phyloP scores from a whole-genome alignment of 2,329 filamentous ascomycete genomes.

The Xylariaceae sp. region DNA sequence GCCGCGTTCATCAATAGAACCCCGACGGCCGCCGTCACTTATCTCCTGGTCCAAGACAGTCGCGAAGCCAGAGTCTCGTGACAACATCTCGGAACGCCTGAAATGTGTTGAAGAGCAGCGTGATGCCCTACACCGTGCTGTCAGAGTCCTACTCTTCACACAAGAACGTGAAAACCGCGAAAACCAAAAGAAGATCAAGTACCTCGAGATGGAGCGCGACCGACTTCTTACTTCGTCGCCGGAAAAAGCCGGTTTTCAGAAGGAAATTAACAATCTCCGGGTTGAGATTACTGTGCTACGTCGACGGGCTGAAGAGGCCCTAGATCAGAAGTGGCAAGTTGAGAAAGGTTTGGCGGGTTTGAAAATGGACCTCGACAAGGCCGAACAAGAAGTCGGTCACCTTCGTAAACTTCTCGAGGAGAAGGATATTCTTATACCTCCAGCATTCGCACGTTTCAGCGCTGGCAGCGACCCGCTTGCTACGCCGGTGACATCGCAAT shows the following conservation, averaged over 20 bases:
- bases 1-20: constrained; percentile 45
- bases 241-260: constrained; percentile 72
- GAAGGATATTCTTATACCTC: constrained; percentile 72
- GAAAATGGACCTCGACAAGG: constrained; percentile 94
- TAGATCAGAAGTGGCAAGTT: constrained; percentile 94
- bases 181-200: constrained; percentile 71
- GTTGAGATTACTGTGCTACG: constrained; percentile 81
- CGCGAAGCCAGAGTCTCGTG: constrained; percentile 56
- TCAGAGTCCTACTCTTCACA: constrained; percentile 78
- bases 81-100: constrained; percentile 68
- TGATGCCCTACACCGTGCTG: constrained; percentile 81
- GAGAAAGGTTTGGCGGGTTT: constrained; percentile 83
- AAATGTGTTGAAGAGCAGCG: constrained; percentile 93
- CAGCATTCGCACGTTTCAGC: constrained; percentile 46
- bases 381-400: constrained; percentile 86
- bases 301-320: constrained; percentile 82
- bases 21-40: constrained; percentile 36
- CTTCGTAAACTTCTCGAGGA: constrained; percentile 72
- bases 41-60: constrained; percentile 57
- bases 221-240: constrained; percentile 64
- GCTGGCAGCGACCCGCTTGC: constrained; percentile 36
- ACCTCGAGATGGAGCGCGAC: constrained; percentile 73
- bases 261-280: constrained; percentile 72
- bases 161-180: constrained; percentile 81
- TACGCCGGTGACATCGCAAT: constrained; percentile 58